Evolutionary conservation across 2,329 filamentous ascomycete genomes (phyloP).

Genomic region (Graphium sp.): DNA sequence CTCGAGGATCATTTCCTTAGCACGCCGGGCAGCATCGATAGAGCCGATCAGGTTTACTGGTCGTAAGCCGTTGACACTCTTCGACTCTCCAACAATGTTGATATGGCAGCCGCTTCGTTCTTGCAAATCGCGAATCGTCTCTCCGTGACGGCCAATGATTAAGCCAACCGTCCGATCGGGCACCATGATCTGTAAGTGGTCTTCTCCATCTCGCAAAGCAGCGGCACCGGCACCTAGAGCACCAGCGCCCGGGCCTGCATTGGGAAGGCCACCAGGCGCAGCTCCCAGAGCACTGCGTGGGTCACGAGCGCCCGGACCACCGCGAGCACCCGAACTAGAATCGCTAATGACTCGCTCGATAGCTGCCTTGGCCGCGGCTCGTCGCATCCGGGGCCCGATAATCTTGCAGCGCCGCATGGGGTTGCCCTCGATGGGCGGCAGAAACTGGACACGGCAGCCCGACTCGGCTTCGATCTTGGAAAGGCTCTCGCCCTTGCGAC

Average conservation of each 20-base stretch:
- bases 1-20: constrained; percentile 80
- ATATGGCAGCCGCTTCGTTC: constrained; percentile 88
- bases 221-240: constrained; percentile 14
- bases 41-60: constrained; percentile 83
- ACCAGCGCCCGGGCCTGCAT: constrained; percentile 7
- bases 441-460: constrained; percentile 72
- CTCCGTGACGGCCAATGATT: constrained; percentile 85
- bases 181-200: constrained; percentile 85
- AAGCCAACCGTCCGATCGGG: constrained; percentile 83
- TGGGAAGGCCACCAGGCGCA: neutral
- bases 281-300: constrained; percentile 1
- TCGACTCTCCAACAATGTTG: constrained; percentile 86
- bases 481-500: constrained; percentile 77
- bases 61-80: constrained; percentile 77
- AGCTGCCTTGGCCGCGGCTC: constrained; percentile 63
- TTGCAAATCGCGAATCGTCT: constrained; percentile 84
- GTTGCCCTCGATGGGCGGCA: constrained; percentile 59
- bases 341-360: constrained; percentile 84
- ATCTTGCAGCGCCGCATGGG: constrained; percentile 75
- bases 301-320: constrained; percentile 6
- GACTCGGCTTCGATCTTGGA: constrained; percentile 72
- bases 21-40: constrained; percentile 53
- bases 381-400: constrained; percentile 52
- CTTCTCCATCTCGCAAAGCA: constrained; percentile 59
- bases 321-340: constrained; percentile 21